These are phyloP conservation scores for Ammopiptanthus mongolicus DNA, from an alignment of 306 rosid genomes.

Conservation along the genomic window DNA sequence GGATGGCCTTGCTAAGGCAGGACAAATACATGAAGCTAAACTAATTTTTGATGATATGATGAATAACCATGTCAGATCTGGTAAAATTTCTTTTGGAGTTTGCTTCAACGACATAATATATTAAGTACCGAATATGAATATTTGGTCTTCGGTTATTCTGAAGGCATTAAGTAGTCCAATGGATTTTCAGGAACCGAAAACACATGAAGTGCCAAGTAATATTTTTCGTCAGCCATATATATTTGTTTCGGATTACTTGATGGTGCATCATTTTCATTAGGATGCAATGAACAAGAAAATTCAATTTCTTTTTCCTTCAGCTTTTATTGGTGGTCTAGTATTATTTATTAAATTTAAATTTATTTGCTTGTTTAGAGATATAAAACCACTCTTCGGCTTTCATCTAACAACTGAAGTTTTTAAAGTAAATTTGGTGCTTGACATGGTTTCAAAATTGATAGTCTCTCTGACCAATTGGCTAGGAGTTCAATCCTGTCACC, in stretches of 20 bases:
- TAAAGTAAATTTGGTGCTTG: neutral
- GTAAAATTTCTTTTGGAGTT: conserved; percentile 37
- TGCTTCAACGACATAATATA: conserved; percentile 14
- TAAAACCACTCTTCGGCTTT: neutral
- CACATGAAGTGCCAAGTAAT: neutral
- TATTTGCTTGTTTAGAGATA: neutral
- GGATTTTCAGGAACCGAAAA: neutral
- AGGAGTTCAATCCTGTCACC: neutral
- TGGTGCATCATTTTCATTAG: neutral
- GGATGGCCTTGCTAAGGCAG: conserved; percentile 81
- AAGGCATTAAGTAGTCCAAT: neutral
- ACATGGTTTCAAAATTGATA: neutral
- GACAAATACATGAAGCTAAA: conserved; percentile 67
- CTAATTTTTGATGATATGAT: conserved; percentile 62
- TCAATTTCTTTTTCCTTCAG: neutral
- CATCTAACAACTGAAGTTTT: neutral
- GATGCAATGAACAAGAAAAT: neutral
- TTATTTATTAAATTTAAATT: neutral
- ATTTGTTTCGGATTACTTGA: neutral
- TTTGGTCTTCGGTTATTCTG: neutral
- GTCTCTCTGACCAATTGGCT: neutral
- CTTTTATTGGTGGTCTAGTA: neutral
- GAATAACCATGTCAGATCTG: conserved; percentile 53
- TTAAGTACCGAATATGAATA: neutral
- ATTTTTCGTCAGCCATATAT: neutral